A percentile compares a stretch with the other conserved stretches of the same genome.
phyloP scores from a whole-genome alignment of 192 early-diverging fungal genomes.

The Coemansia sp. region DNA sequence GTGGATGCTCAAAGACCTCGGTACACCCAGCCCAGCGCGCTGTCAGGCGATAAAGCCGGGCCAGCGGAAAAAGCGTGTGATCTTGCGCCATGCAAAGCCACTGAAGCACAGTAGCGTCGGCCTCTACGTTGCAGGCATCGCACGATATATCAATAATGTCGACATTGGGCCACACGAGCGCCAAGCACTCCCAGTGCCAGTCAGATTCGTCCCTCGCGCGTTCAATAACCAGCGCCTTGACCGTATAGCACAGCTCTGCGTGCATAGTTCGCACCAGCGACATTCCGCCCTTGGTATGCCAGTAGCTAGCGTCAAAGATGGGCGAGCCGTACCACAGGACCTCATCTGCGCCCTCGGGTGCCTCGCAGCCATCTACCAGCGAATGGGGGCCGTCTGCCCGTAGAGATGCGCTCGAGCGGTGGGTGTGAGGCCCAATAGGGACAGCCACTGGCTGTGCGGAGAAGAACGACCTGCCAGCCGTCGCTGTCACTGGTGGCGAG shows the following conservation, averaged over 20 bases:
- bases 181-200: conserved; percentile 32
- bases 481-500: not conserved
- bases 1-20: conserved; percentile 49
- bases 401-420: not conserved
- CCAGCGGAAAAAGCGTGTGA: conserved; percentile 26
- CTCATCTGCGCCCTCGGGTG: not conserved
- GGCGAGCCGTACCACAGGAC: conserved; percentile 36
- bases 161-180: conserved; percentile 42
- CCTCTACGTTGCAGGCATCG: conserved; percentile 28
- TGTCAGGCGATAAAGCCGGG: conserved; percentile 35
- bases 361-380: not conserved
- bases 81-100: conserved; percentile 45
- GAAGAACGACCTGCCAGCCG: not conserved
- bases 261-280: conserved; percentile 37
- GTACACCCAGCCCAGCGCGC: conserved; percentile 45
- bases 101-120: conserved; percentile 16
- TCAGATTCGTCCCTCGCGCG: conserved; percentile 9
- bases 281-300: conserved; percentile 42
- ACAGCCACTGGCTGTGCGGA: not conserved
- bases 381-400: not conserved
- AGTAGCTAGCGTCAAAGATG: conserved; percentile 40
- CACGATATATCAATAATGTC: conserved; percentile 33
- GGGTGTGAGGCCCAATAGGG: not conserved
- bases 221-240: conserved; percentile 27
- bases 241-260: conserved; percentile 11